Conservation (phyloP, 2,329 filamentous ascomycete species). For the Ascochyta viciae-villosae region DNA sequence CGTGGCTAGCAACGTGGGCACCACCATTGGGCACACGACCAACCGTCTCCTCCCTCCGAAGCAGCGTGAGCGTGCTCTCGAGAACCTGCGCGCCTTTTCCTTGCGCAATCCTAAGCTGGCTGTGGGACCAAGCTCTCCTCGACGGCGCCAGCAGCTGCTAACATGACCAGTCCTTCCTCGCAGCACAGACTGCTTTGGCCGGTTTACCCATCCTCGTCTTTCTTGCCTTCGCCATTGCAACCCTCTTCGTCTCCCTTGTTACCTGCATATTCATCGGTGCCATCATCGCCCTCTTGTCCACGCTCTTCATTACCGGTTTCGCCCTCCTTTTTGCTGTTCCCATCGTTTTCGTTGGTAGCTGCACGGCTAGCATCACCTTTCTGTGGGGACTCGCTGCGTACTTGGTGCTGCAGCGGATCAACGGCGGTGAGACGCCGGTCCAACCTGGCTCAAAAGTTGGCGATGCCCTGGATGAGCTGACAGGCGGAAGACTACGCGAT, state of each 20-base stretch:
- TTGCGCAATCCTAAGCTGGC: conserved; percentile 71
- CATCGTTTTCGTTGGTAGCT: conserved; percentile 70
- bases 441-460: conserved; percentile 28
- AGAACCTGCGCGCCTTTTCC: conserved; percentile 63
- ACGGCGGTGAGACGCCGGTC: conserved; percentile 31
- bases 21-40: conserved; percentile 39
- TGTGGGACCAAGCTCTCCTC: conserved; percentile 56
- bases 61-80: conserved; percentile 64
- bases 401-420: conserved; percentile 48
- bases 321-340: conserved; percentile 73
- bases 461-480: conserved; percentile 27
- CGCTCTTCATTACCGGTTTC: conserved; percentile 71
- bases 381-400: conserved; percentile 64
- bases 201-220: conserved; percentile 74
- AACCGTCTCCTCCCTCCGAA: conserved; percentile 66
- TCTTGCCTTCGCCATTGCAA: conserved; percentile 67
- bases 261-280: conserved; percentile 63
- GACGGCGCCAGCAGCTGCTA: neutral
- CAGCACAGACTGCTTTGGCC: conserved; percentile 69
- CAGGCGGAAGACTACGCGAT: conserved; percentile 24
- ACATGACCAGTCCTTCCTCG: conserved; percentile 67
- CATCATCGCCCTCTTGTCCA: conserved; percentile 64
- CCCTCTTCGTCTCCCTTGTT: conserved; percentile 67
- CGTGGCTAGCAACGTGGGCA: conserved; percentile 31
- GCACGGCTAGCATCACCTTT: conserved; percentile 70